Percentiles rank a stretch among this genome's conserved stretches.
These are phyloP conservation scores for Neophaeococcomyces aloes DNA, from an alignment of 2,329 filamentous ascomycete genomes.

Conservation along the genomic window DNA sequence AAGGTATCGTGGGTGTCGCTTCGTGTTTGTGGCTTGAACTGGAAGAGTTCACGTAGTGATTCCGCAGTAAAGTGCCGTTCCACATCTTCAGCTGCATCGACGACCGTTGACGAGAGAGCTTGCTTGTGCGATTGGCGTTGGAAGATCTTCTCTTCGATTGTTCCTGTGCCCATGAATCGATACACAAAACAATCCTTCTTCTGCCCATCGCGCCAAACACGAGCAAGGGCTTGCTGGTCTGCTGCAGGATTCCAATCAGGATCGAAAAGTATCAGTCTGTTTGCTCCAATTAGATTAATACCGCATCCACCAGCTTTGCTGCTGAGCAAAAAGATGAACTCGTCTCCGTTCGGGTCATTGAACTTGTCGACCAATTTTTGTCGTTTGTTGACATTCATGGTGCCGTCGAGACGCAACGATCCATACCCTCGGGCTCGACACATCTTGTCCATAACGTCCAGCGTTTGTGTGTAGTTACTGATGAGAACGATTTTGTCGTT, in stretches of 20 bases:
- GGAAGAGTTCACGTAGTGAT: constrained; percentile 82
- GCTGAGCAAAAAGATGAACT: constrained; percentile 92
- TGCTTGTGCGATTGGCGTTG: constrained; percentile 98
- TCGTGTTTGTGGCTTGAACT: constrained; percentile 72
- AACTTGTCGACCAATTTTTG: constrained; percentile 97
- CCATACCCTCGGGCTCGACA: constrained; percentile 80
- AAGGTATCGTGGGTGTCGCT: constrained; percentile 98
- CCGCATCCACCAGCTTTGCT: constrained; percentile 96
- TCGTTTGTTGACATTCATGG: constrained; percentile 94
- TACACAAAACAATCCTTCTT: constrained; percentile 99
- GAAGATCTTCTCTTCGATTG: constrained; percentile 98
- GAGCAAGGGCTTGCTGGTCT: constrained; percentile 90
- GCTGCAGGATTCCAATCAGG: constrained; percentile 97
- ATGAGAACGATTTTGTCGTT: constrained; percentile 99
- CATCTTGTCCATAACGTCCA: constrained; percentile 86
- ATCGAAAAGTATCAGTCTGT: constrained; percentile 89
- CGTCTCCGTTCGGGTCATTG: constrained; percentile 79
- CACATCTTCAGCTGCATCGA: constrained; percentile 92
- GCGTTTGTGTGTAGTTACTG: constrained; percentile 93
- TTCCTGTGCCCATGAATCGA: constrained; percentile 96
- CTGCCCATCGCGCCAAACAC: constrained; percentile 97
- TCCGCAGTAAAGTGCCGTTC: constrained; percentile 93
- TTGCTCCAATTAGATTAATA: constrained; percentile 88
- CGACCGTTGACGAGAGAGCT: constrained; percentile 87
- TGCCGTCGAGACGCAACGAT: constrained; percentile 79